These are phyloP conservation scores for Aspergillus oerlinghausenensis DNA, from an alignment of 2,329 filamentous ascomycete genomes.

Conservation along the genomic window DNA sequence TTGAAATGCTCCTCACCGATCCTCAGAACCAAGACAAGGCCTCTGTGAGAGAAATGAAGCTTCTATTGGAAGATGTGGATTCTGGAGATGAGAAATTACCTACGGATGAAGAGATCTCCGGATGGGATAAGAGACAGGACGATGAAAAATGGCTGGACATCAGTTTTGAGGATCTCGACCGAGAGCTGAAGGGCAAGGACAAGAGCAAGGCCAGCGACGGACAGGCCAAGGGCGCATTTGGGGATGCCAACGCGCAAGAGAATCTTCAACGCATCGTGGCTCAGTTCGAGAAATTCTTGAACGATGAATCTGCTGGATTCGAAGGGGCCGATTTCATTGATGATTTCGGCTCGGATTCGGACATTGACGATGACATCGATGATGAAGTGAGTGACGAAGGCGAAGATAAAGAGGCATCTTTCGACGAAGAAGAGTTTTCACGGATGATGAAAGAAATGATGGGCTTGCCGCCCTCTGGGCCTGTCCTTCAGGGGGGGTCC, in stretches of 20 bases:
- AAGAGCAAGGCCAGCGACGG: conserved; percentile 24
- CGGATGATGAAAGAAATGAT: conserved; percentile 91
- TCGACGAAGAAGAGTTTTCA: conserved; percentile 80
- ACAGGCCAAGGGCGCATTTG: conserved; percentile 34
- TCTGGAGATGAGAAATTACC: conserved; percentile 70
- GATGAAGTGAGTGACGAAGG: conserved; percentile 56
- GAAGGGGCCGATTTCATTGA: conserved; percentile 69
- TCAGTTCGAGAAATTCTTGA: conserved; percentile 86
- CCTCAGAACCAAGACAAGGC: conserved; percentile 64
- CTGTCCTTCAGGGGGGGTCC: conserved; percentile 19
- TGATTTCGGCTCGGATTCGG: conserved; percentile 66
- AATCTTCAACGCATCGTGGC: conserved; percentile 86
- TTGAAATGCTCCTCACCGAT: conserved; percentile 77
- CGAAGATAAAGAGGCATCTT: conserved; percentile 71
- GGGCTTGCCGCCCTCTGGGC: conserved; percentile 54
- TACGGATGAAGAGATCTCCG: conserved; percentile 63
- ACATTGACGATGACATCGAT: conserved; percentile 49
- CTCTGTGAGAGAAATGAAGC: conserved; percentile 66
- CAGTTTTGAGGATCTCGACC: conserved; percentile 81
- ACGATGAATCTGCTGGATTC: conserved; percentile 74
- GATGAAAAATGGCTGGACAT: conserved; percentile 91
- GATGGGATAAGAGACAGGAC: conserved; percentile 70
- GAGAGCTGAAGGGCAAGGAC: conserved; percentile 62
- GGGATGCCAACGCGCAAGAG: conserved; percentile 42
- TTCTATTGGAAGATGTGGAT: conserved; percentile 70